Conservation (phyloP, 2,329 filamentous ascomycete genomes). For the Colletotrichum melonis region DNA sequence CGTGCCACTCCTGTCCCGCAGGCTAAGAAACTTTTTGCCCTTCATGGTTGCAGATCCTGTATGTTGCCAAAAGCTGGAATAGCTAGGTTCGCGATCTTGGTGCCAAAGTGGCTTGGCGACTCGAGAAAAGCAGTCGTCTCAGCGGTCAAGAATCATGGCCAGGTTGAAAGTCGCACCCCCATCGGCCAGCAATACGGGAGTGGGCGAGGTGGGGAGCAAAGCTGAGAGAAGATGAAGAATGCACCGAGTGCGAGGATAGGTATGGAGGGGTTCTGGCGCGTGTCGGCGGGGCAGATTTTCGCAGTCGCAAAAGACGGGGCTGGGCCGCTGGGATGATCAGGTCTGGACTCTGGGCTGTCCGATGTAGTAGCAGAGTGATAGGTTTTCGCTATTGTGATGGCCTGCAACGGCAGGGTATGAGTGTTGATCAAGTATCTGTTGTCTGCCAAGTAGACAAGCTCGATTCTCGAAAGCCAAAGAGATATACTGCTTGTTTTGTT, state of each 20-base stretch:
- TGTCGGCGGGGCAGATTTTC: constrained; percentile 35
- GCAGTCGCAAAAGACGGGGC: constrained; percentile 34
- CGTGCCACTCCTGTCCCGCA: constrained; percentile 71
- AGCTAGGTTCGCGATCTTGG: neutral
- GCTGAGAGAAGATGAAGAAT: constrained; percentile 21
- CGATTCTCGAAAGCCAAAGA: neutral
- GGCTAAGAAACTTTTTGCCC: constrained; percentile 75
- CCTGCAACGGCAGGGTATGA: neutral
- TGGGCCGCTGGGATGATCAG: constrained; percentile 25
- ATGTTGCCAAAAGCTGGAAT: constrained; percentile 1
- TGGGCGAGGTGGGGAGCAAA: constrained; percentile 31
- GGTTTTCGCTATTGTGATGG: neutral
- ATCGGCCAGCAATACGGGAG: constrained; percentile 32
- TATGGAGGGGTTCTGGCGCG: constrained; percentile 34
- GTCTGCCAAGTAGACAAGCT: neutral
- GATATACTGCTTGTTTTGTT: neutral
- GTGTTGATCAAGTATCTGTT: neutral
- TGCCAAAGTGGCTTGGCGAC: constrained; percentile 9
- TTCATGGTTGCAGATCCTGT: constrained; percentile 56
- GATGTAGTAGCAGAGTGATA: constrained; percentile 9
- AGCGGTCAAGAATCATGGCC: constrained; percentile 29
- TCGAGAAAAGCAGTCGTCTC: constrained; percentile 22
- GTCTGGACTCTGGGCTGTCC: constrained; percentile 15
- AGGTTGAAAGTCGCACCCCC: constrained; percentile 28
- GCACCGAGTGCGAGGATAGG: constrained; percentile 11